These are phyloP conservation scores for Claviceps paspali DNA, from an alignment of 2,329 filamentous ascomycete genomes.

Conservation along the genomic window DNA sequence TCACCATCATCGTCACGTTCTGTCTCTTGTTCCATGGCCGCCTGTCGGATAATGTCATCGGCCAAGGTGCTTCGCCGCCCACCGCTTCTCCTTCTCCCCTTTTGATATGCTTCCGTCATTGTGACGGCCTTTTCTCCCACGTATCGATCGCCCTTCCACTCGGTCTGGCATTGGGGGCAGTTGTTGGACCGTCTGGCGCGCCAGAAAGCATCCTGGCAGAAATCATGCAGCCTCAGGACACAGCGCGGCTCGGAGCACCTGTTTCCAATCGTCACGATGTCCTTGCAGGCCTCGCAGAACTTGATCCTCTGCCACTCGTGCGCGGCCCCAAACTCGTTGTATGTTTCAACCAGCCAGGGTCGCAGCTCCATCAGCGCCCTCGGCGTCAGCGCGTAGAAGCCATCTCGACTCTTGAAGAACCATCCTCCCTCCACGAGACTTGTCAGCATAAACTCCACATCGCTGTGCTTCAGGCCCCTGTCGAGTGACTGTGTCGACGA, in stretches of 20 bases:
- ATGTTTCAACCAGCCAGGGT: constrained; percentile 72
- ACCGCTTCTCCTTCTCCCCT: constrained; percentile 22
- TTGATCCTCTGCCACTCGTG: constrained; percentile 64
- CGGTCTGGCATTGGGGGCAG: constrained; percentile 46
- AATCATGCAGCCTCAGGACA: constrained; percentile 56
- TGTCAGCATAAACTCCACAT: constrained; percentile 59
- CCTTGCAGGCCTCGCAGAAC: constrained; percentile 74
- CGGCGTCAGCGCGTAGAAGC: constrained; percentile 63
- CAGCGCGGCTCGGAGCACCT: constrained; percentile 59
- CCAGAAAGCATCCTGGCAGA: constrained; percentile 62
- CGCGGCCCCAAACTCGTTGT: constrained; percentile 56
- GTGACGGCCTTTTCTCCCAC: constrained; percentile 44
- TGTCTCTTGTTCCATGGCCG: constrained; percentile 6
- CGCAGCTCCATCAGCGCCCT: constrained; percentile 73
- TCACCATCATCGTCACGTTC: not conserved
- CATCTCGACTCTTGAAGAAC: constrained; percentile 58
- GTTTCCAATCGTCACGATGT: constrained; percentile 75
- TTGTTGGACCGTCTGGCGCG: constrained; percentile 42
- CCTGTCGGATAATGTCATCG: constrained; percentile 18
- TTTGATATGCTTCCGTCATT: constrained; percentile 33
- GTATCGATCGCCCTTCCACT: constrained; percentile 34
- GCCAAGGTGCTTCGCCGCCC: constrained; percentile 19
- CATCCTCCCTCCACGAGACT: constrained; percentile 66
- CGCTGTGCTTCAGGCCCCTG: constrained; percentile 53
- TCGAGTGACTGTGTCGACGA: constrained; percentile 15